Percentiles rank a stretch among this genome's conserved stretches.
Conservation (phyloP, 768 basidiomycete species). For the Agaricus sinodeliciosus region DNA sequence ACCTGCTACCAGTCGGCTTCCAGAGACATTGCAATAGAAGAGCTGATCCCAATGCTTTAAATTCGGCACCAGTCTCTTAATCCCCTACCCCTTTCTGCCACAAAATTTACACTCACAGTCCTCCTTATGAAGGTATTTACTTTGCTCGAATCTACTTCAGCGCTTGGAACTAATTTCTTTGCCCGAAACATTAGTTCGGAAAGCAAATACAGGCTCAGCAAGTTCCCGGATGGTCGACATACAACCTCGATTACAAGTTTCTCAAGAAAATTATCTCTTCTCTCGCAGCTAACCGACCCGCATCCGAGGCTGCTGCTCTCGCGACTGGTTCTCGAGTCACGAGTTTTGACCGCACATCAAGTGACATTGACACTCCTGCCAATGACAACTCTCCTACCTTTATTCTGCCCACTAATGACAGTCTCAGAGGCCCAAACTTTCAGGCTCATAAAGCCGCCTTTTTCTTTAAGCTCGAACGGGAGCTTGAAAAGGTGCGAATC, state of each 20-base stretch:
- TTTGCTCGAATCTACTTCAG: neutral
- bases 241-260: conserved; percentile 98
- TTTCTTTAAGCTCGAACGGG: conserved; percentile 97
- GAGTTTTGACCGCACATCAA: conserved; percentile 17
- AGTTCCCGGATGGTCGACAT: conserved; percentile 92
- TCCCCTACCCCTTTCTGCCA: neutral
- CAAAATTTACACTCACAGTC: neutral
- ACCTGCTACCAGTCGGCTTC: no score
- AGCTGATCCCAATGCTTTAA: conserved; percentile 1
- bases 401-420: conserved; percentile 59
- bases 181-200: conserved; percentile 69
- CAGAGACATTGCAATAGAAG: neutral
- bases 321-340: conserved; percentile 69
- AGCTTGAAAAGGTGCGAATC: conserved; percentile 82
- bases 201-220: conserved; percentile 96
- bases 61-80: neutral
- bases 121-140: conserved; percentile 27
- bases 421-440: conserved; percentile 76
- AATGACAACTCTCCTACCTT: conserved; percentile 38
- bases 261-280: conserved; percentile 99
- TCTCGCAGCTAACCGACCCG: conserved; percentile 81
- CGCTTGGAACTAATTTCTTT: conserved; percentile 8
- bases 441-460: conserved; percentile 95
- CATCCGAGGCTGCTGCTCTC: conserved; percentile 83
- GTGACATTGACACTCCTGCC: conserved; percentile 31